These are phyloP conservation scores for Alternaria incomplexa DNA, from an alignment of 2,329 filamentous ascomycete genomes.

Conservation along the genomic window DNA sequence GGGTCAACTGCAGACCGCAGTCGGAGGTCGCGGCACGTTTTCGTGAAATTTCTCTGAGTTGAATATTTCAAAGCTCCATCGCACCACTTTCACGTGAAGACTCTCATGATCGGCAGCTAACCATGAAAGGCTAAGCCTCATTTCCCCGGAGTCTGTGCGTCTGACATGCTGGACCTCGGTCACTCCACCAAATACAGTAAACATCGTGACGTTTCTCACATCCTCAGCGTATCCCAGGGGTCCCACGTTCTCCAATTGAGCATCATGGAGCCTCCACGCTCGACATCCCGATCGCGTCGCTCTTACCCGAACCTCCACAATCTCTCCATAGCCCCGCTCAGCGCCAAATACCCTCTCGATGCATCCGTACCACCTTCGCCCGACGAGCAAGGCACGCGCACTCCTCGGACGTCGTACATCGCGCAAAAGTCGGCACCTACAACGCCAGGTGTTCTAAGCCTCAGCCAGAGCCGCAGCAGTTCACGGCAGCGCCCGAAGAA, in stretches of 20 bases:
- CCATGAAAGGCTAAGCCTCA: conserved; percentile 14
- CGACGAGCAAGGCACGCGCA: conserved; percentile 30
- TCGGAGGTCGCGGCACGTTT: not conserved
- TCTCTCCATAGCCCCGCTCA: conserved; percentile 67
- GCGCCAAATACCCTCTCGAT: conserved; percentile 60
- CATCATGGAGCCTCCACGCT: conserved; percentile 33
- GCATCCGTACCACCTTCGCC: conserved; percentile 45
- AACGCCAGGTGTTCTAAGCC: conserved; percentile 56
- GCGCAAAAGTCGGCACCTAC: conserved; percentile 56
- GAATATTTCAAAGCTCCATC: not conserved
- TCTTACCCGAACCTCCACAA: conserved; percentile 66
- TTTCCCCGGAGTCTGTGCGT: conserved; percentile 30
- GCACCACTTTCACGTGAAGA: conserved; percentile 29
- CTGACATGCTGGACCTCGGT: conserved; percentile 31
- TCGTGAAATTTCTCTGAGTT: not conserved
- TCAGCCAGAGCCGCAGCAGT: conserved; percentile 47
- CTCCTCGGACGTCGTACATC: conserved; percentile 54
- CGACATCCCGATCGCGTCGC: conserved; percentile 51
- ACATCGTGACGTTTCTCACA: conserved; percentile 2
- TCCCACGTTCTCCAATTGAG: not conserved
- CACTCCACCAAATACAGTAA: conserved; percentile 22
- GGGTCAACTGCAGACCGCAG: not conserved
- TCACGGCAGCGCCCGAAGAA: conserved; percentile 47
- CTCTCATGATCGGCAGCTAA: conserved; percentile 22
- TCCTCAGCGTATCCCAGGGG: not conserved